phyloP scores from a whole-genome alignment of 352 stramenopile species.

The Pythium brassicae region DNA sequence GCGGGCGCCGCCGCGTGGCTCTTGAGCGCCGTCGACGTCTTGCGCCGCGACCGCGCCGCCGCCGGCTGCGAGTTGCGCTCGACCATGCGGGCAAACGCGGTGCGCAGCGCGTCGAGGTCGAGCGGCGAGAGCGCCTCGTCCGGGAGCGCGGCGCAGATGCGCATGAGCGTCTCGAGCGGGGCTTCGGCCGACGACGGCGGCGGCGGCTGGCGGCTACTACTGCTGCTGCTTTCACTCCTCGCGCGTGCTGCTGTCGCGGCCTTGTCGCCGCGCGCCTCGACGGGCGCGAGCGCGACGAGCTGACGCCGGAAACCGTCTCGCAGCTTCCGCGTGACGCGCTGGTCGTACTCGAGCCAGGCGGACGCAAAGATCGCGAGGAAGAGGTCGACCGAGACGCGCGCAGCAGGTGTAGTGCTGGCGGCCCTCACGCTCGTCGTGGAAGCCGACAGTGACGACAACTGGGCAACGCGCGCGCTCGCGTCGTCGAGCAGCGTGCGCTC shows the following conservation, averaged over 20 bases:
- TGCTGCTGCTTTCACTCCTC: background rate
- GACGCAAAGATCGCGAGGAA: conserved; percentile 44
- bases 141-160: conserved; percentile 28
- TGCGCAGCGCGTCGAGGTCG: conserved; percentile 38
- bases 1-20: conserved; percentile 2
- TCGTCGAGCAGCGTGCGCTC: conserved; percentile 12
- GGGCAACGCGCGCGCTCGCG: conserved; percentile 1
- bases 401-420: background rate
- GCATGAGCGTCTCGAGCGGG: conserved; percentile 30
- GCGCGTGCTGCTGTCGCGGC: background rate
- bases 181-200: background rate
- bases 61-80: conserved; percentile 18
- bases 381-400: conserved; percentile 30
- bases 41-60: background rate
- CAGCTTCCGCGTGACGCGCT: conserved; percentile 32
- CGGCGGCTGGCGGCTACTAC: background rate
- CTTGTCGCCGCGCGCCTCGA: conserved; percentile 2
- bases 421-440: background rate
- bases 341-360: conserved; percentile 44
- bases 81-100: conserved; percentile 28
- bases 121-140: conserved; percentile 35
- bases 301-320: conserved; percentile 44
- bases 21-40: conserved; percentile 5
- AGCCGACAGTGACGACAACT: background rate
- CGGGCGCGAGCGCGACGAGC: conserved; percentile 26